Base-by-base conservation (phyloP, 345 rosid genomes). In the Pistacia vera region DNA sequence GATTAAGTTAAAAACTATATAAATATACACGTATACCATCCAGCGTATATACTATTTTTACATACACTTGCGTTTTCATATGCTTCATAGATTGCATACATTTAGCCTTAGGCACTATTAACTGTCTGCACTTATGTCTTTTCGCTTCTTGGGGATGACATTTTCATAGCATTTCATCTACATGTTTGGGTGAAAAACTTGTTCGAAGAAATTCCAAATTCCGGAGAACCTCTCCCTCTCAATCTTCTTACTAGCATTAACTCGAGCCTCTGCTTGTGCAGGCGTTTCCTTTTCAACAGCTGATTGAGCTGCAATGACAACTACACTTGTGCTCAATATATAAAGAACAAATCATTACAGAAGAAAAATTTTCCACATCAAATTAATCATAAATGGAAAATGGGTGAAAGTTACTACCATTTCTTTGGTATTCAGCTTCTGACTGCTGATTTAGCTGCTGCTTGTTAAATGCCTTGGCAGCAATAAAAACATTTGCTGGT, bases 231-330 rank as follows among this genome's bases (percentile, higher is more conserved):
- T 83, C 70, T 81, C 89, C 85, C 61, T 78, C 82, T 77, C 74
- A 33, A 90, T 59, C 70, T 85, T 69, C 84, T 59, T 68, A 63
- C 73, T 81, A 55, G 90, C 92, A 30, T 68, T 72, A 18, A 66
- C 78, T 48, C 87, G 77, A 30, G 92, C 91, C 74, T 85, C 78
- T 0, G 90, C 87, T 80, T 91, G 92, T 62, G 89, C 90, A 11
- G 89, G 90, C 6, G 88, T 86, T 78, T 87, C 90, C 82, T 85
- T 86, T 48, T 88, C 88, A 63, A 70, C 81, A 60, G 73, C 38
- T 57, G 73, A 64, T 64, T 25, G 52, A 17, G 74, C 92, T 86
- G 82, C 83, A 73, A n/a, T 12, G 6, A 25, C 44, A 36, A 68
- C 18, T 35, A 65, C 3, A 41, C n/a, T 18, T 28, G 13, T 44